Conservation (phyloP, 2,329 filamentous ascomycete genomes). For the Botrytis elliptica region DNA sequence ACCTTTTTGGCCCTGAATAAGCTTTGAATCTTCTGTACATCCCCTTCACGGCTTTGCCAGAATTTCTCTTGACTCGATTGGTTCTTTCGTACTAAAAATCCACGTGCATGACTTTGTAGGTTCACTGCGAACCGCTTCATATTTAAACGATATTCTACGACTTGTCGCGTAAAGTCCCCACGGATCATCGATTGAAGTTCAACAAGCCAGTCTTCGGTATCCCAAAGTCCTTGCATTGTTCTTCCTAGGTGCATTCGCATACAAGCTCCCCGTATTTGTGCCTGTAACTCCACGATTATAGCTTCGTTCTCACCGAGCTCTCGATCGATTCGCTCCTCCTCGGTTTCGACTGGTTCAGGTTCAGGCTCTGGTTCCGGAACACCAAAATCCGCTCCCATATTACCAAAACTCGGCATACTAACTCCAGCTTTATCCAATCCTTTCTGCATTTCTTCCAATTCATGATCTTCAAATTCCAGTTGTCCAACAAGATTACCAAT, state of each 20-base stretch:
- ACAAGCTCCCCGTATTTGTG: slow-evolving; percentile 79
- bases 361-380: slow-evolving; percentile 72
- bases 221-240: slow-evolving; percentile 88
- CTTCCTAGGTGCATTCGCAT: slow-evolving; percentile 73
- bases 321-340: slow-evolving; percentile 82
- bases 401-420: slow-evolving; percentile 96
- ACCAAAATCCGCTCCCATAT: slow-evolving; percentile 94
- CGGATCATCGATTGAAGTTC: slow-evolving; percentile 85
- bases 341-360: slow-evolving; percentile 74
- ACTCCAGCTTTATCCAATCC: slow-evolving; percentile 93
- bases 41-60: slow-evolving; percentile 68
- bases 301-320: slow-evolving; percentile 76
- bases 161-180: slow-evolving; percentile 82
- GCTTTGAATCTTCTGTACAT: slow-evolving; percentile 79
- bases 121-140: slow-evolving; percentile 79
- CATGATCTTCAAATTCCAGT: slow-evolving; percentile 95
- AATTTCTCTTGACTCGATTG: slow-evolving; percentile 62
- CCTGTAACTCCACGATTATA: slow-evolving; percentile 75
- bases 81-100: slow-evolving; percentile 67
- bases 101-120: slow-evolving; percentile 77
- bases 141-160: slow-evolving; percentile 75
- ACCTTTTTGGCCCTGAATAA: slow-evolving; percentile 69
- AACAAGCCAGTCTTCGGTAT: slow-evolving; percentile 72
- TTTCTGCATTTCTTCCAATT: slow-evolving; percentile 94
- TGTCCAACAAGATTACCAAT: slow-evolving; percentile 97